Conservation (phyloP, 1,139 yeast genomes). For the Nakaseomyces nivariensis region DNA sequence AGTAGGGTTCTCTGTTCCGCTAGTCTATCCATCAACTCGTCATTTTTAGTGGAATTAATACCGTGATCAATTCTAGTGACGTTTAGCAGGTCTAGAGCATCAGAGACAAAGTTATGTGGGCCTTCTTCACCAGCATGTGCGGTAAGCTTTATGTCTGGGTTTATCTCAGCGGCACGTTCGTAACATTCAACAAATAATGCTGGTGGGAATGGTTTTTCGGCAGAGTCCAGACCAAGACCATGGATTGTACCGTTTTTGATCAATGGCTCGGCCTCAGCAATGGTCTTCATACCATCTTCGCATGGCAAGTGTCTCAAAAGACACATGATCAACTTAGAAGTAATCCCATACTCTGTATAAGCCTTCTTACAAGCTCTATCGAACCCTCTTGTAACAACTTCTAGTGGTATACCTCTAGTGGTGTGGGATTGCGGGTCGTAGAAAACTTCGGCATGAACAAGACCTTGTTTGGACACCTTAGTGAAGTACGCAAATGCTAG, state of each 20-base stretch:
- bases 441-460: conserved; percentile 59
- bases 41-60: conserved; percentile 48
- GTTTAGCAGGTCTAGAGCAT: conserved; percentile 47
- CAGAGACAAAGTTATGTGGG: conserved; percentile 50
- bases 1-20: conserved; percentile 46
- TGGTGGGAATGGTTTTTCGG: conserved; percentile 71
- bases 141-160: conserved; percentile 49
- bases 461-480: conserved; percentile 52
- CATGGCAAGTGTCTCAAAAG: conserved; percentile 64
- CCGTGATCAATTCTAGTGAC: conserved; percentile 76
- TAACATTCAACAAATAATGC: conserved; percentile 55
- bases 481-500: conserved; percentile 65
- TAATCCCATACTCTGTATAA: conserved; percentile 43
- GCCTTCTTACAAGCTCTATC: conserved; percentile 55
- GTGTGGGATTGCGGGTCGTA: conserved; percentile 82
- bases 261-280: conserved; percentile 41
- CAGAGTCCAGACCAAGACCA: conserved; percentile 69
- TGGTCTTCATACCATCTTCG: conserved; percentile 44
- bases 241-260: conserved; percentile 48
- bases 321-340: conserved; percentile 70
- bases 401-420: conserved; percentile 51
- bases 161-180: conserved; percentile 35
- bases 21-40: conserved; percentile 43
- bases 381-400: conserved; percentile 54
- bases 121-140: conserved; percentile 91